phyloP scores from a whole-genome alignment of 495 filamentous ascomycete genomes.

The Neurospora sp. region DNA sequence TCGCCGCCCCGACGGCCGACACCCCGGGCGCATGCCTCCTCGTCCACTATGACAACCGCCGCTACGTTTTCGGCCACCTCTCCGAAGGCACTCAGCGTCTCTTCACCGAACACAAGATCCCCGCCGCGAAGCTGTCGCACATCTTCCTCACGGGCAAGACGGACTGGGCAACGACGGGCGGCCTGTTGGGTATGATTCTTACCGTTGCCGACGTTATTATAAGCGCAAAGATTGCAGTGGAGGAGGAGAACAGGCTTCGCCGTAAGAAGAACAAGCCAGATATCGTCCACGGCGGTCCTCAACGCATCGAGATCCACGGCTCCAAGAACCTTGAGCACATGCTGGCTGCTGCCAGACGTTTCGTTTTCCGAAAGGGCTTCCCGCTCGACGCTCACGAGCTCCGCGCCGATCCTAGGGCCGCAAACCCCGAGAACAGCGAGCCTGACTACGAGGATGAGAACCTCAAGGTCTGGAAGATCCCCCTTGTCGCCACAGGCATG shows the following conservation, averaged over 20 bases:
- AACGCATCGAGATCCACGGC: slow-evolving; percentile 58
- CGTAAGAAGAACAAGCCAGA: slow-evolving; percentile 20
- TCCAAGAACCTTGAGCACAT: slow-evolving; percentile 66
- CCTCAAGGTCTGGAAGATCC: slow-evolving; percentile 75
- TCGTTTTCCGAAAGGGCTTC: slow-evolving; percentile 78
- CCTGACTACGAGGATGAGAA: slow-evolving; percentile 67
- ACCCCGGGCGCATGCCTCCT: slow-evolving; percentile 70
- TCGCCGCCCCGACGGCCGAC: slow-evolving; percentile 81
- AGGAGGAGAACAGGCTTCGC: slow-evolving; percentile 18
- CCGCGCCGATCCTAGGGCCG: slow-evolving; percentile 26
- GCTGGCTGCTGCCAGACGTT: slow-evolving; percentile 70
- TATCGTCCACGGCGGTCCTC: not conserved
- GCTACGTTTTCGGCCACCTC: slow-evolving; percentile 82
- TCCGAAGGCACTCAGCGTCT: slow-evolving; percentile 81
- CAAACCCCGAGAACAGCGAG: slow-evolving; percentile 7
- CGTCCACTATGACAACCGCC: slow-evolving; percentile 65
- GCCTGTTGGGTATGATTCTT: slow-evolving; percentile 73
- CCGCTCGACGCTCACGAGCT: slow-evolving; percentile 61
- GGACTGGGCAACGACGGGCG: slow-evolving; percentile 67
- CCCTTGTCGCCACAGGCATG: slow-evolving; percentile 28
- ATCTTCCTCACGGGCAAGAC: slow-evolving; percentile 72
- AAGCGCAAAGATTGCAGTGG: slow-evolving; percentile 13
- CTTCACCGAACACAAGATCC: slow-evolving; percentile 50
- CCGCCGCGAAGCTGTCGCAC: slow-evolving; percentile 51
- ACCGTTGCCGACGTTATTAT: slow-evolving; percentile 59